Evolutionary conservation across 2,329 filamentous ascomycete genomes (phyloP), one percentile per base, ranked within the genome.

Genomic region (Arthrinium puccinioides): DNA sequence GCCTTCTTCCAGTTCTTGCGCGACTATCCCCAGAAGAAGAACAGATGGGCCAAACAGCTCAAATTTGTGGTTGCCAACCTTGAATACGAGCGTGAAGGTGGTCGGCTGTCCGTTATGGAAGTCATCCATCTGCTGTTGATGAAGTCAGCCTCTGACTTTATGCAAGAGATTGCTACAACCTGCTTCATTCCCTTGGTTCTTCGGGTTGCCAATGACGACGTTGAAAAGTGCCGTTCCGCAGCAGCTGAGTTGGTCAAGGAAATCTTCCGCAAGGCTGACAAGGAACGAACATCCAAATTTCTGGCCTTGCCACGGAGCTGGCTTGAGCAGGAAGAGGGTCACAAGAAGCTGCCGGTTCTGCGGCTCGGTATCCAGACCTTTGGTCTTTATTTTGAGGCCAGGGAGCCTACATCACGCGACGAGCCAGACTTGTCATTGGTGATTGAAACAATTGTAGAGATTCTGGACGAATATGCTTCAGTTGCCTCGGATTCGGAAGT

Each of bases 1-100:
- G 84, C 87, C 11, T 98, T 94, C 61, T 84, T 95, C 59, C 87
- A 96, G 48, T 98, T 98, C 63, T 67, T 98, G 39, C 79, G 89
- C 47, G 88, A 96, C 37, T 98, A 96, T 54, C 90, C 92, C 0
- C 92, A 97, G 57, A 87, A 84, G 52, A 89, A 88, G 60, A 84
- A 80, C 44, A 76, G 92, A 11, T 94, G 92, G 81, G 74, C 77
- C 26, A 94, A 94, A 57, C 90, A 97, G 55, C 73, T 96, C 35
- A 79, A 74, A 39, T 98, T 97, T 56, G 71, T 98, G 33, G 76
- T 94, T 34, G 85, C 86, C 51, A 98, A 98, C 53, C 69, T 98
- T 46, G 82, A 90, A 42, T 98, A 96, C 57, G 79, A 90, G 29
- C 80, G 94, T 51, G 81, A 88, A 48, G 85, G 92, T 42, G 92